These are phyloP conservation scores for Chiua virens DNA, from an alignment of 768 basidiomycete species.

Conservation along the genomic window DNA sequence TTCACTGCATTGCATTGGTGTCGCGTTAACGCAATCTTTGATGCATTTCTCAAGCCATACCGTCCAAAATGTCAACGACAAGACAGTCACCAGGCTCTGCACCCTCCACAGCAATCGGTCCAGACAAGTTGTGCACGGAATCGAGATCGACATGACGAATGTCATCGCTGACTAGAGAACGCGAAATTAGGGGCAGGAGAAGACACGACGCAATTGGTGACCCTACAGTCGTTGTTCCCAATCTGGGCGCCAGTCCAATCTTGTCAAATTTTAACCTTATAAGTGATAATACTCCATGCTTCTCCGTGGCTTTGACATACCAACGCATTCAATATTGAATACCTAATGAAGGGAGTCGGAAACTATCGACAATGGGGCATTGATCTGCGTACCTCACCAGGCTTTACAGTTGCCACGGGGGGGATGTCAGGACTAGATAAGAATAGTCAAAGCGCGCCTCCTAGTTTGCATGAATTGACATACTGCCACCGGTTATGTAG, in stretches of 20 bases:
- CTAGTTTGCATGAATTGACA: conserved; percentile 22
- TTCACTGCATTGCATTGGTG: conserved; percentile 44
- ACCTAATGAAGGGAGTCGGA: conserved; percentile 36
- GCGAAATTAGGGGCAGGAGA: neutral
- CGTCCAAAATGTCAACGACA: conserved; percentile 78
- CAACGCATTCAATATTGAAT: conserved; percentile 71
- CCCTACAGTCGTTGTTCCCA: conserved; percentile 70
- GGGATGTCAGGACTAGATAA: conserved; percentile 61
- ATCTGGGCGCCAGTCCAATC: conserved; percentile 83
- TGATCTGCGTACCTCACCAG: conserved; percentile 46
- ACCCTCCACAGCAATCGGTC: conserved; percentile 72
- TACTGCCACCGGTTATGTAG: conserved; percentile 77
- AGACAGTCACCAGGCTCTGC: conserved; percentile 79
- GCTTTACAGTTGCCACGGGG: conserved; percentile 59
- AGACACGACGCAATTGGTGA: neutral
- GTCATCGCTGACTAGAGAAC: conserved; percentile 57
- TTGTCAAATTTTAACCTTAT: conserved; percentile 22
- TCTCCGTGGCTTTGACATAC: conserved; percentile 32
- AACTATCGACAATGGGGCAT: neutral
- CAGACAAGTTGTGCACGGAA: conserved; percentile 72
- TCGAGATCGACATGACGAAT: conserved; percentile 63
- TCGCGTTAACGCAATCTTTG: neutral
- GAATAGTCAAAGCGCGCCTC: neutral
- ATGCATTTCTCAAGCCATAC: conserved; percentile 30
- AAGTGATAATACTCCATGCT: neutral